Evolutionary conservation across 73 alveolate species (phyloP), one percentile per base, ranked within the genome.

Genomic region (Blepharisma stoltei): DNA sequence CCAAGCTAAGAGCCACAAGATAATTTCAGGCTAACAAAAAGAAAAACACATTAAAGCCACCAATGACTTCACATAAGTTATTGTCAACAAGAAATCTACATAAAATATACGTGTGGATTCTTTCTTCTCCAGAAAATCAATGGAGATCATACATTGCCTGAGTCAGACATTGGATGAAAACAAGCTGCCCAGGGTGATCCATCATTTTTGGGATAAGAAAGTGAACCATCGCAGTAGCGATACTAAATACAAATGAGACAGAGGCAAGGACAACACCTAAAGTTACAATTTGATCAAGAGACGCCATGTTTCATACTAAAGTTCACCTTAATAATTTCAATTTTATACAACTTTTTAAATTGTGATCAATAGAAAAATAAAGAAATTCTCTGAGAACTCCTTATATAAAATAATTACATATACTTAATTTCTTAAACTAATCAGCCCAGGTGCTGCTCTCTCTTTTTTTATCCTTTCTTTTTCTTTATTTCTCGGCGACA

Each of bases 171-270:
- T 60, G 73, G 18, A 60, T 18, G 23, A 60, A 5, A 18, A 60
- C 47, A 8, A 60, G 73, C 14, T 60, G 73, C 11, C 73, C 73
- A 14, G 73, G 73, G 46, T 60, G 73, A 25, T 18, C 18, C 46
- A 60, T 20, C 73, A 60, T n/a, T 20, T 60, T 38, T 60, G 14
- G 14, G 11, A 60, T 8, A 2, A 60, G 18, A 2, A 60, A 38
- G 5, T 60, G 73, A 9, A 60, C 5, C n/a, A 60, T 60, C 5
- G 23, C 23, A 18, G 73, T 60, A 60, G 23, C 18, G 0, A 60
- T 20, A 14, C 46, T 18, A 60, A 60, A 25, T 0, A 60, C 18
- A 8, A 60, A 14, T 20, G 73, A 60, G 14, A 60, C 18, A 14
- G 73, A 60, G 14, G 73, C 23, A 18, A 25, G 14, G 18, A 60